Evolutionary conservation across 768 basidiomycete genomes (phyloP), one percentile per base, ranked within the genome.

Genomic region (Gymnopilus junonius): DNA sequence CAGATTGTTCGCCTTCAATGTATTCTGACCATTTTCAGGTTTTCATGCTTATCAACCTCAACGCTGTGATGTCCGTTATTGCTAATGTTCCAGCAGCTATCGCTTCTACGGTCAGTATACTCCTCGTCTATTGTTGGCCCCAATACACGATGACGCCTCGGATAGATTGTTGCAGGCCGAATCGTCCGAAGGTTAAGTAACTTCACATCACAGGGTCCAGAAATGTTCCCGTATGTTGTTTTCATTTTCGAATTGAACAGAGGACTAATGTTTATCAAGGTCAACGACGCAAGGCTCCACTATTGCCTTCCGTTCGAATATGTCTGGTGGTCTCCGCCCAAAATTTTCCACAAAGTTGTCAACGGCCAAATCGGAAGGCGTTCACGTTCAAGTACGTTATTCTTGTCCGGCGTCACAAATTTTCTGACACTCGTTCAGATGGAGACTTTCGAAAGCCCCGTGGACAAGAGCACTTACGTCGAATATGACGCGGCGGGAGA

Each of bases 11-110:
- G 2, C 12, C 53, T 34, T 54, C 29, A 11, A 0, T 15, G 14
- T n/a, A 29, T 3, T 54, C 23, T 57, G 45, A 48, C 53, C 20
- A 45, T 70, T 53, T 35, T 45, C 51, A 82, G 81, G 71, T 77
- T 35, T 89, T 89, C 74, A 89, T 90, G 87, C 73, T 90, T 42
- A 74, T 91, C 15, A 81, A 91, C 73, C 76, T 90, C 56, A 90
- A 90, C 66, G 79, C 85, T n/a, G 83, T 90, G 59, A 88, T 90
- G 87, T 87, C 86, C 32, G 85, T 91, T 72, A 87, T 91, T 57
- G 85, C 84, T 48, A 91, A 91, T 66, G 88, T 91, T 43, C 89
- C 89, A 3, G 88, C 89, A 34, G 88, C 88, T 17, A 84, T 90
- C 62, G 82, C 85, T 3, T 87, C 86, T 21, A 88, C 87, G 6